Conservation (phyloP, 2,329 filamentous ascomycete species). For the Colletotrichum paranaense region DNA sequence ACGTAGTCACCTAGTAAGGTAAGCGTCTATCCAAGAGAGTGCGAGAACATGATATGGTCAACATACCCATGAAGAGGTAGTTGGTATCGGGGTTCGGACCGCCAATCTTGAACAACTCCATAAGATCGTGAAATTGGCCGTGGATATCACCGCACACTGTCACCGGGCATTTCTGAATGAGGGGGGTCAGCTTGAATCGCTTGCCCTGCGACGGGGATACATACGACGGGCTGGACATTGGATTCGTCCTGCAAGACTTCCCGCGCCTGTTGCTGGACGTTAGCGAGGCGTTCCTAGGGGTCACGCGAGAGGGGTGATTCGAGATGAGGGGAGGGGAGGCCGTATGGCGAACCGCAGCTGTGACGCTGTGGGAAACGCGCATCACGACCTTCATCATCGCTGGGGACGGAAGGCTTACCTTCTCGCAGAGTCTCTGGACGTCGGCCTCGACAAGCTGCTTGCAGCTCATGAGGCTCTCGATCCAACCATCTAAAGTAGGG, state of each 20-base stretch:
- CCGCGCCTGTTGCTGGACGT: conserved; percentile 73
- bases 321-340: conserved; percentile 32
- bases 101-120: conserved; percentile 99
- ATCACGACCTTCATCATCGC: neutral
- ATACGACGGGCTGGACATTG: conserved; percentile 98
- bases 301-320: conserved; percentile 45
- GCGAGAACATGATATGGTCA: neutral
- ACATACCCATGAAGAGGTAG: conserved; percentile 97
- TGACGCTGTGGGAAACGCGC: conserved; percentile 6
- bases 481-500: conserved; percentile 96
- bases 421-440: conserved; percentile 96
- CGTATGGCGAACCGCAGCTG: conserved; percentile 23
- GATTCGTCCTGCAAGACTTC: conserved; percentile 98
- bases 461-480: conserved; percentile 97
- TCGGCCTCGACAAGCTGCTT: conserved; percentile 96
- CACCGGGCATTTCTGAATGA: conserved; percentile 89
- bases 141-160: conserved; percentile 99
- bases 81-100: conserved; percentile 98
- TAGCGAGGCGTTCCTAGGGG: conserved; percentile 43
- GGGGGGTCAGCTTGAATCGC: conserved; percentile 43
- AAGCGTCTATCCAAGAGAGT: conserved; percentile 35
- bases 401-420: conserved; percentile 68
- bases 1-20: conserved; percentile 85
- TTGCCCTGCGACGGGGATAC: conserved; percentile 44
- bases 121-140: conserved; percentile 98